Base-by-base conservation (phyloP, 2,329 filamentous ascomycete species). In the Apiospora kogelbergensis region DNA sequence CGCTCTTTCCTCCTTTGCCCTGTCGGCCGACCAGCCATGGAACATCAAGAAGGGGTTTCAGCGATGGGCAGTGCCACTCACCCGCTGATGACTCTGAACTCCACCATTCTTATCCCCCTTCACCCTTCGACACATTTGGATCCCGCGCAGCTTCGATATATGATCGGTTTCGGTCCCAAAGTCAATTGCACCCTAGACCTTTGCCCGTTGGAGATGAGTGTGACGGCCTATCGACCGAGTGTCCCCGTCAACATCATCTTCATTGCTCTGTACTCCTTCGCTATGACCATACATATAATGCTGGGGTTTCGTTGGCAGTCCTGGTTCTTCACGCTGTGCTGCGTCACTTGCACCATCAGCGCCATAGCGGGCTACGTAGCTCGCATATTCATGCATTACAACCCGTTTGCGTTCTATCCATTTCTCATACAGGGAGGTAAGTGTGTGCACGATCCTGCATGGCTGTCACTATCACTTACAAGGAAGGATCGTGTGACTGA, bases 351-450 rank as follows among this genome's bases (percentile, higher is more conserved):
- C 63, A 88, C 85, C 71, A 48, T 85, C 6, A 81, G 83, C 64
- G 89, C 91, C 73, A 83, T 91, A 13, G 74, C 91, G 42, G 90
- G 90, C 22, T 93, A 93, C 71, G 78, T 80, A 1, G 90, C 89
- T 2, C 84, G 90, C 13, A 81, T 91, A 66, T 75, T 89, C 73
- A 80, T 90, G 69, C 84, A 85, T 71, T 71, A 84, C 60, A 86
- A 91, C 73, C 88, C 89, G 0, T 92, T 89, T 74, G 81, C 76
- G 64, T 85, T 90, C 75, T 75, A 76, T 15, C 88, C 84, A 9
- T 93, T 92, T 76, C 84, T 91, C 76, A 84, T 91, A n/a, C 88
- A 92, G 75, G 90, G 91, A 71, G 81, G 86, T 86, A 75, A 42
- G 42, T 42, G 24, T 57, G 13, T 20, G 15, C 26, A 3, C 15